Conservation (phyloP, 2,329 filamentous ascomycete genomes). For the Meredithiella fracta region DNA sequence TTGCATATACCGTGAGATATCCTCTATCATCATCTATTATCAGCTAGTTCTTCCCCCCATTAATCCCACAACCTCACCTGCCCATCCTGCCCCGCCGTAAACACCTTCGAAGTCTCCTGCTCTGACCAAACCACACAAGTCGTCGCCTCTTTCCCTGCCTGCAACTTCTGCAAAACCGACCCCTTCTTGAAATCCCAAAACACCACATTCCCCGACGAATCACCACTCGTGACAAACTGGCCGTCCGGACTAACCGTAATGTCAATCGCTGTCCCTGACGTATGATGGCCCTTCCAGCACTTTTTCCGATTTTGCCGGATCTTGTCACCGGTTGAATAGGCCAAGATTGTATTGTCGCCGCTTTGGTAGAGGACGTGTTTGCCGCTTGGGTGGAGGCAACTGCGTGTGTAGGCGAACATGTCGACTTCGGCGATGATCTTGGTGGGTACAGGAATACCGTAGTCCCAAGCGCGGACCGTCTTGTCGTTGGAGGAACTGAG, state of each 20-base stretch:
- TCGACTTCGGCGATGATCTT: constrained; percentile 96
- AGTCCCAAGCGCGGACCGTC: constrained; percentile 91
- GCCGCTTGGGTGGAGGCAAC: constrained; percentile 67
- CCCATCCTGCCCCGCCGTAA: constrained; percentile 77
- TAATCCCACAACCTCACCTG: constrained; percentile 87
- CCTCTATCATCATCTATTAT: neutral
- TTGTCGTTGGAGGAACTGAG: constrained; percentile 98
- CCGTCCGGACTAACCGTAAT: constrained; percentile 79
- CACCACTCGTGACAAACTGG: constrained; percentile 74
- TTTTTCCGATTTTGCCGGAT: constrained; percentile 98
- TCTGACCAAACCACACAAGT: constrained; percentile 91
- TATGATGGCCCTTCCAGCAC: constrained; percentile 89
- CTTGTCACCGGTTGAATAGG: constrained; percentile 86
- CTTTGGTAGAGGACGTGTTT: constrained; percentile 92
- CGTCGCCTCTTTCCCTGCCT: constrained; percentile 65
- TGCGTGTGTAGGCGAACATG: constrained; percentile 91
- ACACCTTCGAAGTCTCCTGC: constrained; percentile 90
- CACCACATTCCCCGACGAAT: constrained; percentile 75
- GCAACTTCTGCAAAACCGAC: constrained; percentile 96
- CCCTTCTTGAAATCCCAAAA: constrained; percentile 99
- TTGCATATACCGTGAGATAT: no score
- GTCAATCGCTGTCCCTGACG: constrained; percentile 83
- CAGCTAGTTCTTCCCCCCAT: neutral
- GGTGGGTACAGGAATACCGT: constrained; percentile 94
- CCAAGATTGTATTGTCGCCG: constrained; percentile 89